Percentiles rank a stretch among this genome's conserved stretches.
Evolutionary conservation across 495 filamentous ascomycete genomes (phyloP).

Genomic region (Talaromyces thailandensis): DNA sequence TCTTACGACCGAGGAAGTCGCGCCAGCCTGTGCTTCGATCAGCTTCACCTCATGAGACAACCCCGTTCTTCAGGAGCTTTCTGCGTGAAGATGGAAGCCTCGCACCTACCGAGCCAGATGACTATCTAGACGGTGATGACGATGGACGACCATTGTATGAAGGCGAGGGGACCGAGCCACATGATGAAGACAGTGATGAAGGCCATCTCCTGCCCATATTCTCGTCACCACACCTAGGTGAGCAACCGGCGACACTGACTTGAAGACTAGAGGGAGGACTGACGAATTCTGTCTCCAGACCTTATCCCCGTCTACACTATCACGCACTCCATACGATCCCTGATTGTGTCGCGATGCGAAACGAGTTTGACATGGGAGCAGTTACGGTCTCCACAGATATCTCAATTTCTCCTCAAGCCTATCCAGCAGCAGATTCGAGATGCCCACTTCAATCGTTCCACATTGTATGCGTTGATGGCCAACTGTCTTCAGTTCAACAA

Average conservation of each 20-base stretch:
- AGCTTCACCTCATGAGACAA: constrained; percentile 26
- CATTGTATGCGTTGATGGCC: constrained; percentile 80
- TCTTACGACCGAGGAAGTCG: constrained; percentile 35
- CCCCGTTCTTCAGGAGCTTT: constrained; percentile 19
- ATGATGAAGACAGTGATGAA: constrained; percentile 45
- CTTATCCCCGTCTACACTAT: constrained; percentile 79
- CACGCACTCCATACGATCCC: constrained; percentile 75
- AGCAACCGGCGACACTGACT: background rate
- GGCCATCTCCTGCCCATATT: constrained; percentile 73
- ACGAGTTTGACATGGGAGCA: constrained; percentile 95
- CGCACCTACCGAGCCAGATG: constrained; percentile 20
- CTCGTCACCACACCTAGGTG: constrained; percentile 71
- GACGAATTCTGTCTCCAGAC: constrained; percentile 33
- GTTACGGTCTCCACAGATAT: constrained; percentile 85
- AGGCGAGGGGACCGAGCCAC: constrained; percentile 29
- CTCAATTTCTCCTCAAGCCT: constrained; percentile 89
- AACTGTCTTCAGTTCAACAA: constrained; percentile 91
- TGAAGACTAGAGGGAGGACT: constrained; percentile 7
- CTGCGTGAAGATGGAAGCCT: constrained; percentile 14
- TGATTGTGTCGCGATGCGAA: constrained; percentile 76
- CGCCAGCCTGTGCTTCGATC: constrained; percentile 34
- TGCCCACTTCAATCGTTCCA: constrained; percentile 75
- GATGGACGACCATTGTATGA: constrained; percentile 31
- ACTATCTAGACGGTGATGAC: constrained; percentile 21
- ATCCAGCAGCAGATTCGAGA: constrained; percentile 72